Percentiles rank a stretch among this genome's conserved stretches.
phyloP scores from a whole-genome alignment of 2,329 filamentous ascomycete species.

The Claviceps sp. region DNA sequence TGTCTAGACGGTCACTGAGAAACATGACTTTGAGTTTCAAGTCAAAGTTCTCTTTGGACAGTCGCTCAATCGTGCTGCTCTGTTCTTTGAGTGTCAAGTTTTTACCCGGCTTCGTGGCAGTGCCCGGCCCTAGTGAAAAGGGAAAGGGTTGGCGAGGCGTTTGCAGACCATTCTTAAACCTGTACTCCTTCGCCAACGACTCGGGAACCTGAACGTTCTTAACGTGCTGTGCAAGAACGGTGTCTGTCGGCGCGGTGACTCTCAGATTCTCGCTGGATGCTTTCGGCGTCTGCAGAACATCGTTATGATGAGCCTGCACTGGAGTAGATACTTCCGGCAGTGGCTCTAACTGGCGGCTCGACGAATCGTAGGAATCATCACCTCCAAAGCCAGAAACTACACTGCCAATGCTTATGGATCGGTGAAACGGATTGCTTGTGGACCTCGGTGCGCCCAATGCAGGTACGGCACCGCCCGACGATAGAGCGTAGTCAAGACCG shows the following conservation, averaged over 20 bases:
- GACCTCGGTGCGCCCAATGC: constrained; percentile 35
- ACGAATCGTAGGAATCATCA: constrained; percentile 39
- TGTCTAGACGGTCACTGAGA: constrained; percentile 82
- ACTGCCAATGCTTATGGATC: constrained; percentile 78
- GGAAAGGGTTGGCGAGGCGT: constrained; percentile 43
- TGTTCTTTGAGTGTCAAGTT: constrained; percentile 91
- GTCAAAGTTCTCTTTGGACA: constrained; percentile 97
- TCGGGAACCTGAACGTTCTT: constrained; percentile 85
- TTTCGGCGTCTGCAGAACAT: constrained; percentile 57
- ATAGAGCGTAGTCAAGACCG: constrained; percentile 65
- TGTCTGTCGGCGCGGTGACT: constrained; percentile 60
- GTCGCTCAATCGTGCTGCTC: constrained; percentile 87
- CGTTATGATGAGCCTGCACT: constrained; percentile 24
- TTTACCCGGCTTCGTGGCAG: constrained; percentile 43
- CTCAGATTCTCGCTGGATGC: constrained; percentile 37
- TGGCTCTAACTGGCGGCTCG: constrained; percentile 32
- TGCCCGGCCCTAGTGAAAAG: constrained; percentile 23
- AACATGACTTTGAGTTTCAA: constrained; percentile 97
- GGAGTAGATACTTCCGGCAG: constrained; percentile 35
- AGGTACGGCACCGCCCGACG: constrained; percentile 65
- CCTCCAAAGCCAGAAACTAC: constrained; percentile 58
- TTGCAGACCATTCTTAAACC: constrained; percentile 53
- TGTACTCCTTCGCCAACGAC: constrained; percentile 75
- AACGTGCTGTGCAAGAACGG: constrained; percentile 75
- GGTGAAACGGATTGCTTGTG: constrained; percentile 45